Evolutionary conservation across 495 filamentous ascomycete species (phyloP), one percentile per base, ranked within the genome.

Genomic region (Penicillium arizonense): DNA sequence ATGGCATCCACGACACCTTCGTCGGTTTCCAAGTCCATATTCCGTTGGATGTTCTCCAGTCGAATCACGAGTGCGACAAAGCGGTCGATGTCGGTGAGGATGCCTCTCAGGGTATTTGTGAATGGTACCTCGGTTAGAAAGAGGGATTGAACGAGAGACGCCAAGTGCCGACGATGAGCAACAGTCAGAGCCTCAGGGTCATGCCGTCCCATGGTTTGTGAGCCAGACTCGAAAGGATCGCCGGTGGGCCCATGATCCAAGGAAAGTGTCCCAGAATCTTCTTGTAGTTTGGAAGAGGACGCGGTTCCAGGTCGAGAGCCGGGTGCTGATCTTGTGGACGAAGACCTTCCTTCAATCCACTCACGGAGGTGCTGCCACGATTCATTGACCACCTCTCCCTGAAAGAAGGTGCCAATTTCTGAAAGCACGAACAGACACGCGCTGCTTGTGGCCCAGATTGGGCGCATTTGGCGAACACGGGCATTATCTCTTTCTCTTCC

Each of bases 401-500:
- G 91, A 54, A 97, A 85, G 56, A 94, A 97, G 11, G 81, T 83
- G 50, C 90, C 87, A 11, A 87, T 82, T 55, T 96, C 91, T 1
- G 87, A 87, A 3, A 98, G 76, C 54, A 97, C 87, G 70, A 96
- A 96, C 1, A 93, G 77, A 1, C 89, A 87, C 3, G 89, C 87
- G 57, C 87, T 87, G 54, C 85, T 80, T 2, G 88, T 91, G 3
- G 91, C 91, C 93, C 94, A 98, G 1, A 92, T 79, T 18, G 80
- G 86, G 9, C 94, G 77, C 77, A 96, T 85, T 11, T 81, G 77
- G 32, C 73, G 72, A 13, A 77, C 75, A 36, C 92, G 77, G 10
- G 64, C 58, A 44, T 82, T 81, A 49, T 81, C 77, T 44, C 86
- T 72, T 47, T 82, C 71, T 38, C 88, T 79, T 10, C 86, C 77